phyloP scores from a whole-genome alignment of 345 rosid genomes.

The Eucalyptus dawsonii region DNA sequence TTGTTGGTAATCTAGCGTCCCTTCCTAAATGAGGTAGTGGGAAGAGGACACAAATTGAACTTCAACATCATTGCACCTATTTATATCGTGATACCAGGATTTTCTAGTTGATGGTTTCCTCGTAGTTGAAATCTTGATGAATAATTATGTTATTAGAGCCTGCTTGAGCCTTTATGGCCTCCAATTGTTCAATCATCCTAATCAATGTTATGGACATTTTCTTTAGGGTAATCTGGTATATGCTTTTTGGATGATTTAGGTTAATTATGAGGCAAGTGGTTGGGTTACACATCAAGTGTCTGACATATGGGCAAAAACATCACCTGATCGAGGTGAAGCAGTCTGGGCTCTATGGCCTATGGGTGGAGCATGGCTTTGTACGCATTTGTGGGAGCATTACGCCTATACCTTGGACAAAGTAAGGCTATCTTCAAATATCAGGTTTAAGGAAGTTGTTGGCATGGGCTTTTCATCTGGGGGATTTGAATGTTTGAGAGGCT shows the following conservation, averaged over 20 bases:
- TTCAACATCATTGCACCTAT: background rate
- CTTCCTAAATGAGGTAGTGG: background rate
- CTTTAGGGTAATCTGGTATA: background rate
- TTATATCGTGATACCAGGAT: background rate
- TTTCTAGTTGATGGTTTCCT: background rate
- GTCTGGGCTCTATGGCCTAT: constrained; percentile 97
- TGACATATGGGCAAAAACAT: constrained; percentile 94
- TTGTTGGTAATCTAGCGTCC: background rate
- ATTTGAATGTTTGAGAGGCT: background rate
- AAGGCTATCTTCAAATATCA: background rate
- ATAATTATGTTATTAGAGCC: background rate
- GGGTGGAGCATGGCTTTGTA: constrained; percentile 99
- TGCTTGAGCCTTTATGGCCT: background rate
- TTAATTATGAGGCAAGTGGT: constrained; percentile 76
- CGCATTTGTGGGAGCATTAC: constrained; percentile 95
- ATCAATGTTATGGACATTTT: background rate
- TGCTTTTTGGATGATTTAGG: constrained; percentile 18
- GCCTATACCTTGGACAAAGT: constrained; percentile 79
- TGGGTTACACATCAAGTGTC: constrained; percentile 90
- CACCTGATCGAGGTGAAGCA: constrained; percentile 72
- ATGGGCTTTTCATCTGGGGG: background rate
- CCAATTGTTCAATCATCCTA: background rate
- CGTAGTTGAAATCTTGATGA: background rate
- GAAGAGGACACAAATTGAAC: background rate
- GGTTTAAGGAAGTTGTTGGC: background rate